Base-by-base conservation (phyloP, 1,139 yeast species). In the Tardiomyces depauwii region DNA sequence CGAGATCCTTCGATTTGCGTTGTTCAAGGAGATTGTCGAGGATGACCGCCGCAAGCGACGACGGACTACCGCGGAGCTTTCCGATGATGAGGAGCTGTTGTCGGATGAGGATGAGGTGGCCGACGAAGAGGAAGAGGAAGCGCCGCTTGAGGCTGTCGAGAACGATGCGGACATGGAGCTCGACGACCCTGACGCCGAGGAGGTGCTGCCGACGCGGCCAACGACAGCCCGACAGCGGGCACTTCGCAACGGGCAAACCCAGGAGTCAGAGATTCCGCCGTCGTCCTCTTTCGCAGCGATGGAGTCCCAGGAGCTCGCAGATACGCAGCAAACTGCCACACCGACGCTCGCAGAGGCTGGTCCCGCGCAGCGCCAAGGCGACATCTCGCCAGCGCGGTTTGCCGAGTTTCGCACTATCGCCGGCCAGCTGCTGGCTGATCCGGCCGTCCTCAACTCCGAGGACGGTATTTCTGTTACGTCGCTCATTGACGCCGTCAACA, bases 1-100 rank as follows among this genome's bases (percentile, higher is more conserved):
- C 55, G 84, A 82, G 55, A 65, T 93, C 57, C 71, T 91, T 55
- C 74, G 95, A 59, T 91, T 77, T 63, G 93, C 98, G 0, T 70
- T 93, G 54, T 84, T 89, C 71, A 83, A 82, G 60, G 95, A 86
- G 61, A 78, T 80, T 6, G 54, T 60, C 14, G 54, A 55, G 36
- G 66, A 76, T 30, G 57, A 57, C 40, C 56, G 61, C 42, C 52
- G 55, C 42, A 57, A 57, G 50, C 53, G 58, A 50, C 48, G 61
- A 18, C 55, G 57, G 42, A 30, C 12, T 7, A 48, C 42, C 12
- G 48, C 42, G 27, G 45, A 33, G 10, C 48, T 39, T 19, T 38
- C 39, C 21, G 45, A 44, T 16, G 41, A 40, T 14, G 45, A 45
- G 25, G 43, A 33, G 33, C 42, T 40, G 18, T 41, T 38, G 9